A percentile compares a stretch with the other conserved stretches of the same genome.
phyloP scores from a whole-genome alignment of 768 basidiomycete species.

The Kwoniella europaea region DNA sequence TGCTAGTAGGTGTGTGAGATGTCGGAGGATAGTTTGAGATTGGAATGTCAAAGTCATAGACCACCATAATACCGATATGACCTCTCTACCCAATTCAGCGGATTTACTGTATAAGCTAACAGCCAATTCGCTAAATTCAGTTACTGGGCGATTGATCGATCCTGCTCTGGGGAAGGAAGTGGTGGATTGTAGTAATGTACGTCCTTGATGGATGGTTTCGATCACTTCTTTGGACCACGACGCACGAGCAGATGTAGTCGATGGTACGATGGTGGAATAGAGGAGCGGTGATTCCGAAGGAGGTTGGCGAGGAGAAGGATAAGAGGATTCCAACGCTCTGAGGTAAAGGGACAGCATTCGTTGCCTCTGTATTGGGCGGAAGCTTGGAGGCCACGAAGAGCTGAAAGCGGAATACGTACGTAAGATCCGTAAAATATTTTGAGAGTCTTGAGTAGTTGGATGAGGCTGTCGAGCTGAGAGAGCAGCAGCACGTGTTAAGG shows the following conservation, averaged over 20 bases:
- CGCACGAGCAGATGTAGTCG: constrained; percentile 27
- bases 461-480: constrained; percentile 64
- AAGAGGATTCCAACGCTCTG: constrained; percentile 65
- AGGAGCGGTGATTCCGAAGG: constrained; percentile 39
- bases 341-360: constrained; percentile 73
- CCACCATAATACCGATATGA: constrained; percentile 80
- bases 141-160: constrained; percentile 74
- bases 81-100: constrained; percentile 25
- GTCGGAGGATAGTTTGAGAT: constrained; percentile 79
- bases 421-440: constrained; percentile 44
- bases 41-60: constrained; percentile 92
- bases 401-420: constrained; percentile 57
- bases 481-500: constrained; percentile 79
- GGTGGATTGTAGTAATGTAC: constrained; percentile 68
- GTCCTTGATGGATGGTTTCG: constrained; percentile 73
- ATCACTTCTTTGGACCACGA: constrained; percentile 71
- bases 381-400: constrained; percentile 75
- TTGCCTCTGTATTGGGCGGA: constrained; percentile 76
- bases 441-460: constrained; percentile 2
- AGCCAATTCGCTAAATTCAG: constrained; percentile 72
- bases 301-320: constrained; percentile 31
- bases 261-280: constrained; percentile 16
- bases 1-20: constrained; percentile 77
- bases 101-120: constrained; percentile 30
- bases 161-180: constrained; percentile 83